These are phyloP conservation scores for Cladorrhinum samala DNA, from an alignment of 495 filamentous ascomycete species.

Conservation along the genomic window DNA sequence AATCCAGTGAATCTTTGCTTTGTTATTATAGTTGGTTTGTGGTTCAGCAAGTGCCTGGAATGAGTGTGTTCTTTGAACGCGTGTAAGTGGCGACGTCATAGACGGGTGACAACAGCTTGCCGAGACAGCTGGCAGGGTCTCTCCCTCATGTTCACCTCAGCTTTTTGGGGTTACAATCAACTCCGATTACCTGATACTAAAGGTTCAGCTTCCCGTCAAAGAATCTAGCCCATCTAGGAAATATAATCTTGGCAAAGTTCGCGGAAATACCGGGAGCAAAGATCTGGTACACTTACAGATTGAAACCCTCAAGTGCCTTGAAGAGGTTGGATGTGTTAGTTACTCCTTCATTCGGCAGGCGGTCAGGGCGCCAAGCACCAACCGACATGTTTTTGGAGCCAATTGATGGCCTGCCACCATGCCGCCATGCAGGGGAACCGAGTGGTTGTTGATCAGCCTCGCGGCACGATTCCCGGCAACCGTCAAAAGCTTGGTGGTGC, in stretches of 20 bases:
- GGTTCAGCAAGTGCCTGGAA: background rate
- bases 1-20: no score
- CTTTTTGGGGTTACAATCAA: background rate
- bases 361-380: background rate
- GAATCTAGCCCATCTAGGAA: no score
- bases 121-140: conserved; percentile 1
- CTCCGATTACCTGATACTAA: background rate
- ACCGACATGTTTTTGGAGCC: background rate
- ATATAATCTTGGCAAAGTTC: no score
- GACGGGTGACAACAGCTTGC: conserved; percentile 15
- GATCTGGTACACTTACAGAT: no score
- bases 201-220: no score
- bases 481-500: conserved; percentile 3
- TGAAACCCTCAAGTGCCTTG: no score
- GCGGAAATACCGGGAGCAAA: no score
- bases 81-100: conserved; percentile 28
- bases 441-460: conserved; percentile 7
- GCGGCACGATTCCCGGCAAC: conserved; percentile 2
- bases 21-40: no score
- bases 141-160: background rate
- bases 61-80: background rate
- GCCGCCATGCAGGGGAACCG: background rate
- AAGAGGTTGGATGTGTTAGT: background rate
- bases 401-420: background rate
- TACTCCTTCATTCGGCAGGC: background rate